These are phyloP conservation scores for Acer saccharum DNA, from an alignment of 345 rosid genomes.

Conservation along the genomic window DNA sequence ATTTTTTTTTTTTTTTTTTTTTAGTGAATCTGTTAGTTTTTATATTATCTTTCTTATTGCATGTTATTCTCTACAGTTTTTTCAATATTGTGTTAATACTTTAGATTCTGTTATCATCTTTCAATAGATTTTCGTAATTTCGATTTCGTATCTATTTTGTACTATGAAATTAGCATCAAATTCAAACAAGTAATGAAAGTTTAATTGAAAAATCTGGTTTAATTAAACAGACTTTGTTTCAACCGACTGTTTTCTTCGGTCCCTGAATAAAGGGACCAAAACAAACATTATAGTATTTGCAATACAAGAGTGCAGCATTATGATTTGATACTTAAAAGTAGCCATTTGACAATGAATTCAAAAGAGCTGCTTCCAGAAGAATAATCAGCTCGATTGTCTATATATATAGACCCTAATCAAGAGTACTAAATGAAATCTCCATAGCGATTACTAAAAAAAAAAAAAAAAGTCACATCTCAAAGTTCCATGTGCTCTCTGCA, in stretches of 20 bases:
- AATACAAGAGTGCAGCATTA: background rate
- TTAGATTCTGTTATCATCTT: too few relatives aligned
- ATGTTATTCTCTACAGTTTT: too few relatives aligned
- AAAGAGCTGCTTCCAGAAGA: constrained; percentile 13
- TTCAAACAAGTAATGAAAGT: background rate
- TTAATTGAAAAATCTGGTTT: too few relatives aligned
- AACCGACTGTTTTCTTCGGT: background rate
- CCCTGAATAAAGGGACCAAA: background rate
- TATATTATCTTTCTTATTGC: background rate
- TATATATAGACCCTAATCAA: constrained; percentile 4
- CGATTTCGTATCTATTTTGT: too few relatives aligned
- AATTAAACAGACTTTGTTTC: too few relatives aligned
- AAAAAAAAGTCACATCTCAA: constrained; percentile 48
- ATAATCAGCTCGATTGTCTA: constrained; percentile 17
- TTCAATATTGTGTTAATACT: too few relatives aligned
- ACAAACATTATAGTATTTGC: background rate
- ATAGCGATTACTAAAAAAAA: background rate
- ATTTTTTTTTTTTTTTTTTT: too few relatives aligned
- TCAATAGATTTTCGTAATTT: background rate
- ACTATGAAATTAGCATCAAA: too few relatives aligned
- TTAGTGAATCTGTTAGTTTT: too few relatives aligned
- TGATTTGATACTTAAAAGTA: constrained; percentile 9
- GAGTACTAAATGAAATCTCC: constrained; percentile 14
- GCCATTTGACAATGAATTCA: constrained; percentile 6
- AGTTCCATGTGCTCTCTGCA: constrained; percentile 80